A percentile compares a stretch with the other conserved stretches of the same genome.
phyloP scores from a whole-genome alignment of 345 rosid species.

The Rhodomyrtus tomentosa region DNA sequence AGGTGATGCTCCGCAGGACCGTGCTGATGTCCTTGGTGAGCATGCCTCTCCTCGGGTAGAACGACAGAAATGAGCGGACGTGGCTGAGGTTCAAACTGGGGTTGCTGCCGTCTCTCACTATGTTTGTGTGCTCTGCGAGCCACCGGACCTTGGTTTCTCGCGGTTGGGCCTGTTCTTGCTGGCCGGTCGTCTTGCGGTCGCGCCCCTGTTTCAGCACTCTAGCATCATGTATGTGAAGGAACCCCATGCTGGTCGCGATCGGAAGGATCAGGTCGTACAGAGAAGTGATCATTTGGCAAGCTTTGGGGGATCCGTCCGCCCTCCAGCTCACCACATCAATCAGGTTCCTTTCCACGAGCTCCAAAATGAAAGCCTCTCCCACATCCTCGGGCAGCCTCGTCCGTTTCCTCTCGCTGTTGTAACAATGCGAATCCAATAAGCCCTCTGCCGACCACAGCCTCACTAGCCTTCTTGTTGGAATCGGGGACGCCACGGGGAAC shows the following conservation, averaged over 20 bases:
- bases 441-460: conserved; percentile 18
- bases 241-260: neutral
- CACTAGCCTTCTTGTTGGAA: conserved; percentile 7
- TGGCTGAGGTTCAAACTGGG: neutral
- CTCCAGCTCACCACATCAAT: conserved; percentile 8
- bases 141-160: neutral
- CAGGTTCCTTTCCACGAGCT: neutral
- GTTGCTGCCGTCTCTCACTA: rapidly evolving
- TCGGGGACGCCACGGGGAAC: conserved; percentile 1
- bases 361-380: conserved; percentile 1
- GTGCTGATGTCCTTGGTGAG: neutral
- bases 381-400: neutral
- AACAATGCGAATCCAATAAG: neutral
- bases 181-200: rapidly evolving
- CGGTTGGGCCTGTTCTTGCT: neutral
- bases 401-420: neutral
- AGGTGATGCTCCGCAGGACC: neutral
- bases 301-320: conserved; percentile 4
- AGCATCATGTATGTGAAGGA: neutral
- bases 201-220: neutral
- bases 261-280: conserved; percentile 1
- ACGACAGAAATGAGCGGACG: neutral
- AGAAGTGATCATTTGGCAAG: conserved; percentile 3
- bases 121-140: neutral
- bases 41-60: neutral